Evolutionary conservation across 495 filamentous ascomycete species (phyloP).

Genomic region (Talaromyces trachyspermus): DNA sequence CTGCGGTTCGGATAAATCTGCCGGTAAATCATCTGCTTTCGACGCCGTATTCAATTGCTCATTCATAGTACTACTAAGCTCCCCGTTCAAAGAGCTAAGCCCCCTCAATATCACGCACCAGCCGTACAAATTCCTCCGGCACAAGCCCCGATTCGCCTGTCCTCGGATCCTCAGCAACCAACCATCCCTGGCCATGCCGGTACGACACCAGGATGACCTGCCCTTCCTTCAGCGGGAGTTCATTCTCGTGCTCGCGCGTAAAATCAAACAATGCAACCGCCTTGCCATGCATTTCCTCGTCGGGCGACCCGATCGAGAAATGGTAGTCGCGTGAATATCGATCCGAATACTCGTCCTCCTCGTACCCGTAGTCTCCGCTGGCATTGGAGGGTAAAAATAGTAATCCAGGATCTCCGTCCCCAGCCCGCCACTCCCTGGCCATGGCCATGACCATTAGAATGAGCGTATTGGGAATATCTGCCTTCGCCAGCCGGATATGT

Average conservation of each 20-base stretch:
- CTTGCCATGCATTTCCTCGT: constrained; percentile 96
- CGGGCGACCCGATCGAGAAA: constrained; percentile 89
- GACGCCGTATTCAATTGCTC: constrained; percentile 22
- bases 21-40: constrained; percentile 26
- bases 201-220: constrained; percentile 97
- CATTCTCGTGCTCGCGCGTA: constrained; percentile 89
- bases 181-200: constrained; percentile 91
- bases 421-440: constrained; percentile 22
- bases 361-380: constrained; percentile 52
- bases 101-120: constrained; percentile 85
- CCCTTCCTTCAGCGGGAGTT: constrained; percentile 85
- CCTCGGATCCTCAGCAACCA: constrained; percentile 93
- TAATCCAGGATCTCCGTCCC: constrained; percentile 39
- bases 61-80: constrained; percentile 17
- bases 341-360: constrained; percentile 52
- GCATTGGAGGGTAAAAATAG: constrained; percentile 27
- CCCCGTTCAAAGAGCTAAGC: constrained; percentile 44
- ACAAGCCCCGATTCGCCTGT: constrained; percentile 85
- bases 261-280: constrained; percentile 96
- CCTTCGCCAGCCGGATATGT: constrained; percentile 66
- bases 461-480: constrained; percentile 44
- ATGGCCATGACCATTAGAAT: too few relatives aligned
- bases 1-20: too few relatives aligned
- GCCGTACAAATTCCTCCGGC: constrained; percentile 91
- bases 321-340: constrained; percentile 84